Base-by-base conservation (phyloP, 2,329 filamentous ascomycete genomes). In the Fusarium xylarioides region DNA sequence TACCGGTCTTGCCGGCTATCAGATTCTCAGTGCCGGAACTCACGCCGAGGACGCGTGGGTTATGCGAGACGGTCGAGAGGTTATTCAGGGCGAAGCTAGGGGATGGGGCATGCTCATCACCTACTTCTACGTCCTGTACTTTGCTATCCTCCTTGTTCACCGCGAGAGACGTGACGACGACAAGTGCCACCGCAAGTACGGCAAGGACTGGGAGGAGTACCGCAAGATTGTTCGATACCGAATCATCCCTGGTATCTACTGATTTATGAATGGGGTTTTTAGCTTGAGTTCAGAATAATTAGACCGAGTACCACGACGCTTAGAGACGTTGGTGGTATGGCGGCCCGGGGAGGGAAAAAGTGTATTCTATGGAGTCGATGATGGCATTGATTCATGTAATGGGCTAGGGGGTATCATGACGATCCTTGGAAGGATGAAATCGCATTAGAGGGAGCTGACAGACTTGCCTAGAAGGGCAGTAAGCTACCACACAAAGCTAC, bases 121-220 rank as follows among this genome's bases (percentile, higher is more conserved):
- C 0, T 98, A 98, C 85, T 98, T 98, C 81, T 98, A 97, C 84
- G 87, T 98, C 76, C 78, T 97, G 12, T 98, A 98, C 85, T 98
- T 98, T 84, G 95, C 91, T 7, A 84, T 97, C 18, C 84, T 98
- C 70, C 87, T 98, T 16, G 86, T 98, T 60, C 95, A 98, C 81
- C 92, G 95, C 26, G 95, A 97, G 80, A 85, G 90, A 66, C 89
- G 95, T 59, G 95, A 98, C 76, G 95, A 98, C 76, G 93, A 94
- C 81, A 97, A 97, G 86, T 98, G 95, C 82, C 86, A 89, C 71
- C 89, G 89, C 79, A 98, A 98, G 87, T 98, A 98, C 79, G 95
- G 95, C 32, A 91, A 91, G 75, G 95, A 98, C 80, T 98, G 95
- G 95, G 90, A 95, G 71, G 89, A 90, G 83, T 98, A 98, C 83